These are phyloP conservation scores for Heterobasidion parviporum DNA, from an alignment of 1,284 basidiomycete genomes.

Conservation along the genomic window DNA sequence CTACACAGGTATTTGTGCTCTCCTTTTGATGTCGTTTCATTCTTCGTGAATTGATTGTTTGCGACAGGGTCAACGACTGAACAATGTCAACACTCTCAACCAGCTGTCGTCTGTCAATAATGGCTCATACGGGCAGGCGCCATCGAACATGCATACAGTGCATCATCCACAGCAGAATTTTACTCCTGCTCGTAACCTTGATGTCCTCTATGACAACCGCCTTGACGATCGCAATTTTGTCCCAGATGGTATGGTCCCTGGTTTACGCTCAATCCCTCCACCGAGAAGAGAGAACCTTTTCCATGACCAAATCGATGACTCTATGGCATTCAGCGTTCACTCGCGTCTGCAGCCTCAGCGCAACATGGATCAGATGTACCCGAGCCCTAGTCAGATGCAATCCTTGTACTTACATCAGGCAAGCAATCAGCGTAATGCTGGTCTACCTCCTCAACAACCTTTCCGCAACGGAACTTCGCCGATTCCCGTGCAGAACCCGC, in stretches of 20 bases:
- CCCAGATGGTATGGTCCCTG: conserved; percentile 77
- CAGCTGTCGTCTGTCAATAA: conserved; percentile 18
- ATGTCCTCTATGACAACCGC: conserved; percentile 63
- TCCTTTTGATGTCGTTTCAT: neutral
- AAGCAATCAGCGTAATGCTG: conserved; percentile 37
- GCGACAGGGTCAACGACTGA: conserved; percentile 20
- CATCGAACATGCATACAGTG: conserved; percentile 20
- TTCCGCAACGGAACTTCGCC: conserved; percentile 68
- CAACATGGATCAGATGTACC: conserved; percentile 47
- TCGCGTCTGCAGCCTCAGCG: conserved; percentile 46
- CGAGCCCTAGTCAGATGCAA: conserved; percentile 29
- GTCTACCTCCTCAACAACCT: conserved; percentile 53
- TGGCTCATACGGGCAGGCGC: conserved; percentile 20
- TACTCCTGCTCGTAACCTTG: conserved; percentile 37
- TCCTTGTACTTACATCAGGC: conserved; percentile 39
- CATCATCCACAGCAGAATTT: conserved; percentile 31
- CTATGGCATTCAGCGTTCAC: conserved; percentile 49
- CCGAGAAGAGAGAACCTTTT: conserved; percentile 57
- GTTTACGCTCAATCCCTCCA: conserved; percentile 56
- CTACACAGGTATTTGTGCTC: conserved; percentile 40
- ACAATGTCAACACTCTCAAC: conserved; percentile 18
- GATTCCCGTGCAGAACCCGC: conserved; percentile 35
- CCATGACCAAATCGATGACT: conserved; percentile 54
- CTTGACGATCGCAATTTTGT: conserved; percentile 69
- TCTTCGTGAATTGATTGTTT: neutral